Conservation (phyloP, 192 early-diverging fungal genomes). For the Endogone sp. region DNA sequence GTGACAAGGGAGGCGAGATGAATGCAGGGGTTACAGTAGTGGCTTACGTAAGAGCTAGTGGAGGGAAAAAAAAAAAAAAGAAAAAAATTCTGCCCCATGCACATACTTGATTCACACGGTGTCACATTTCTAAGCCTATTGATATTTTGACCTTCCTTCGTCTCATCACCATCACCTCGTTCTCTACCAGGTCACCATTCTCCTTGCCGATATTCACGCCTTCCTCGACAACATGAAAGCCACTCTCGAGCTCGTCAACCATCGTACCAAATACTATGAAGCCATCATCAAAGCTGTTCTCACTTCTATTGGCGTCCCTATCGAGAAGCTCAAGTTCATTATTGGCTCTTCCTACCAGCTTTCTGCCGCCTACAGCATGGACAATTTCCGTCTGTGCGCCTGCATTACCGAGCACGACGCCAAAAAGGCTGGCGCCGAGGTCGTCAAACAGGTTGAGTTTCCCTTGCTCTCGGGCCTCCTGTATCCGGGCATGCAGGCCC, state of each 20-base stretch:
- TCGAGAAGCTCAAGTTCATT: slow-evolving; percentile 90
- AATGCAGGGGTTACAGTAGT: too few relatives aligned
- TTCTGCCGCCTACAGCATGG: slow-evolving; percentile 84
- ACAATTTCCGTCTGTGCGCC: slow-evolving; percentile 84
- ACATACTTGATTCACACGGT: background rate
- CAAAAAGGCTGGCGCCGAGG: slow-evolving; percentile 97
- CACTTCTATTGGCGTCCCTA: slow-evolving; percentile 89
- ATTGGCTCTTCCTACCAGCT: slow-evolving; percentile 88
- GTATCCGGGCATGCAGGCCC: slow-evolving; percentile 96
- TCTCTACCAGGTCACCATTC: slow-evolving; percentile 85
- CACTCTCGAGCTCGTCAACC: slow-evolving; percentile 83
- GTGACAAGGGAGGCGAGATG: too few relatives aligned
- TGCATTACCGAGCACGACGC: slow-evolving; percentile 91
- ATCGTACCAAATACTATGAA: slow-evolving; percentile 93
- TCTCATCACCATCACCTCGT: slow-evolving; percentile 17
- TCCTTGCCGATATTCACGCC: slow-evolving; percentile 95
- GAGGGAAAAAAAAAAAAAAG: background rate
- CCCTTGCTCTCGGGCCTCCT: slow-evolving; percentile 90
- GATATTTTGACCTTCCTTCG: slow-evolving; percentile 3
- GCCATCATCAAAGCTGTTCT: slow-evolving; percentile 85
- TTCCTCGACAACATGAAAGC: slow-evolving; percentile 99
- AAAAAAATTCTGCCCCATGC: background rate
- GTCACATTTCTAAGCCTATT: background rate
- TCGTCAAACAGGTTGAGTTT: slow-evolving; percentile 92
- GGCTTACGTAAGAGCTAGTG: too few relatives aligned